These are phyloP conservation scores for Mesostigma viride DNA, from an alignment of 139 green algal species.

Conservation along the genomic window DNA sequence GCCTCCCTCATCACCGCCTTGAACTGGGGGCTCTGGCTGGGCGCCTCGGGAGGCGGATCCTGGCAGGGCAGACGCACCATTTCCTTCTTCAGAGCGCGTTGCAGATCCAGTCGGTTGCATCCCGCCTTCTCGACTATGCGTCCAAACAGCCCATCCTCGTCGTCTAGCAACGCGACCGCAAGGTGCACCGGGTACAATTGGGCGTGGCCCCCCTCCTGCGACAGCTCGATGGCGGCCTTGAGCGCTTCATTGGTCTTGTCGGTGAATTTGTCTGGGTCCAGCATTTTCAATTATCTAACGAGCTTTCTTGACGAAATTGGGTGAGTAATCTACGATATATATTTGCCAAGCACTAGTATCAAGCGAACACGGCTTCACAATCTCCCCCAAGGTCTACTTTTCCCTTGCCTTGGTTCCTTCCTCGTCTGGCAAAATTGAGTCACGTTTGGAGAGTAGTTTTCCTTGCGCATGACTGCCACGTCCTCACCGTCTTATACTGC, in stretches of 20 bases:
- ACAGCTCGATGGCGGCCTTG: conserved; percentile 9
- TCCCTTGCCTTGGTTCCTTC: no score
- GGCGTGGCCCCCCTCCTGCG: conserved; percentile 21
- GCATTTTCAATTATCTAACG: no score
- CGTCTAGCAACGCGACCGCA: conserved; percentile 14
- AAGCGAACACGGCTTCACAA: no score
- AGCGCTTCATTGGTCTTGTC: conserved; percentile 30
- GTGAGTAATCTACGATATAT: no score
- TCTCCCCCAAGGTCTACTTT: no score
- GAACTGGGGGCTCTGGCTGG: conserved; percentile 15
- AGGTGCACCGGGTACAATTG: conserved; percentile 27
- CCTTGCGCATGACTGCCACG: no score
- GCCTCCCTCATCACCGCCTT: conserved; percentile 15
- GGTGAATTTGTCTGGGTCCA: conserved; percentile 32
- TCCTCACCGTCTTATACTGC: no score
- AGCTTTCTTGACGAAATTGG: no score
- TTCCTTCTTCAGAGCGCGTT: conserved; percentile 13
- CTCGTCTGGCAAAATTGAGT: no score
- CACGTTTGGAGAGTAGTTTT: no score
- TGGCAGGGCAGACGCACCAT: conserved; percentile 23
- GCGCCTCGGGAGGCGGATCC: conserved; percentile 19
- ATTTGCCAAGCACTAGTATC: no score
- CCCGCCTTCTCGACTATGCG: conserved; percentile 3
- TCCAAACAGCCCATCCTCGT: conserved; percentile 17
- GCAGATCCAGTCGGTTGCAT: background rate